These are phyloP conservation scores for Zygoascus biomembranicola DNA, from an alignment of 805 yeast genomes.

Conservation along the genomic window DNA sequence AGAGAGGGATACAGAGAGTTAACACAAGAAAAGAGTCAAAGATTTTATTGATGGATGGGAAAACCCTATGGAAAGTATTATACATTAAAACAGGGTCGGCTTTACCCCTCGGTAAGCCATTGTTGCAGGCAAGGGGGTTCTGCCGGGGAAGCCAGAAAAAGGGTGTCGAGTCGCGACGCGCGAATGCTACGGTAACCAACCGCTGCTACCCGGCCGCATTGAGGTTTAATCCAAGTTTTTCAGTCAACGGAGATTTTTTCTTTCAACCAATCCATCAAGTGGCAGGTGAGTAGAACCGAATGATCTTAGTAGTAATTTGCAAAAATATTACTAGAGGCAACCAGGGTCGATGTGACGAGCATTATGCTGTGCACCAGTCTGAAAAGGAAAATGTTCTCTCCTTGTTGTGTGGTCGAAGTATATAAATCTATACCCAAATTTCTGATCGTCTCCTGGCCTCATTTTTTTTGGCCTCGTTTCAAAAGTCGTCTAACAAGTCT, in stretches of 20 bases:
- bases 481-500: neutral
- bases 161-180: neutral
- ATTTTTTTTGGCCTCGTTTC: neutral
- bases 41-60: no score
- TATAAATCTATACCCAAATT: slow-evolving; percentile 15
- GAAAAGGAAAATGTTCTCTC: slow-evolving; percentile 20
- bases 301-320: no score
- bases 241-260: neutral
- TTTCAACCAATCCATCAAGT: neutral
- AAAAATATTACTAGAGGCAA: neutral
- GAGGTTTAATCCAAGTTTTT: neutral
- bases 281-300: no score
- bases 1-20: neutral
- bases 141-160: neutral
- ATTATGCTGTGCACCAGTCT: slow-evolving; percentile 30
- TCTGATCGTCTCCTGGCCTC: slow-evolving; percentile 8
- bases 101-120: no score
- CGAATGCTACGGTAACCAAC: neutral
- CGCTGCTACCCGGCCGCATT: neutral
- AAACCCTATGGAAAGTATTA: no score
- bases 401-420: slow-evolving; percentile 12
- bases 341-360: slow-evolving; percentile 11
- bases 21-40: neutral
- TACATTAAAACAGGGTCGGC: no score
- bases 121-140: no score